phyloP scores from a whole-genome alignment of 2,329 filamentous ascomycete genomes.

The Fusarium sp. region DNA sequence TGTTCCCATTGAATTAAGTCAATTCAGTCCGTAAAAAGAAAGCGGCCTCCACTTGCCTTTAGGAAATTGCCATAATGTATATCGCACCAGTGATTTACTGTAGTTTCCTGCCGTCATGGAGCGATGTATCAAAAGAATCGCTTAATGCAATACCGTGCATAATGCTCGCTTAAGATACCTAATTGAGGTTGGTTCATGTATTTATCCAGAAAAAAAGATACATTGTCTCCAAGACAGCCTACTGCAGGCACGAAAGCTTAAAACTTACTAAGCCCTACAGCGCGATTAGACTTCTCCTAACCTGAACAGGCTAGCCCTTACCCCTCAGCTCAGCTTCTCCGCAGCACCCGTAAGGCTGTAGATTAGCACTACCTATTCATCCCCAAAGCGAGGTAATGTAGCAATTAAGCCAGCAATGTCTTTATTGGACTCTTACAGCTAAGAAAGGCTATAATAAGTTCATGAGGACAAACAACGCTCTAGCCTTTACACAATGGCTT shows the following conservation, averaged over 20 bases:
- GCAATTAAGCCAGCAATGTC: accelerated
- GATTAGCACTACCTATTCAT: accelerated
- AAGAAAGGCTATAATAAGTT: not conserved
- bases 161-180: accelerated
- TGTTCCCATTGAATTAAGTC: not conserved
- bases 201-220: not conserved
- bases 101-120: not conserved
- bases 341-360: not conserved
- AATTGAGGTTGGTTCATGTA: not conserved
- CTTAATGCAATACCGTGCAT: not conserved
- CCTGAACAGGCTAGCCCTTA: accelerated
- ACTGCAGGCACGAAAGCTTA: not conserved
- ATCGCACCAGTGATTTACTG: too few relatives aligned
- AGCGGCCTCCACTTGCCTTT: too few relatives aligned
- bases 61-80: accelerated
- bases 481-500: accelerated
- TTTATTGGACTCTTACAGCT: accelerated
- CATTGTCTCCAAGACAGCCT: not conserved
- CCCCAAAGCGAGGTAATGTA: accelerated
- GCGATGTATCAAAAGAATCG: accelerated
- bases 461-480: accelerated
- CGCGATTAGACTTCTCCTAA: accelerated
- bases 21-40: accelerated
- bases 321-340: not conserved
- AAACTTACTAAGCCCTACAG: not conserved